phyloP scores from a whole-genome alignment of 768 basidiomycete species.

The Lactifluus hygrophoroides region DNA sequence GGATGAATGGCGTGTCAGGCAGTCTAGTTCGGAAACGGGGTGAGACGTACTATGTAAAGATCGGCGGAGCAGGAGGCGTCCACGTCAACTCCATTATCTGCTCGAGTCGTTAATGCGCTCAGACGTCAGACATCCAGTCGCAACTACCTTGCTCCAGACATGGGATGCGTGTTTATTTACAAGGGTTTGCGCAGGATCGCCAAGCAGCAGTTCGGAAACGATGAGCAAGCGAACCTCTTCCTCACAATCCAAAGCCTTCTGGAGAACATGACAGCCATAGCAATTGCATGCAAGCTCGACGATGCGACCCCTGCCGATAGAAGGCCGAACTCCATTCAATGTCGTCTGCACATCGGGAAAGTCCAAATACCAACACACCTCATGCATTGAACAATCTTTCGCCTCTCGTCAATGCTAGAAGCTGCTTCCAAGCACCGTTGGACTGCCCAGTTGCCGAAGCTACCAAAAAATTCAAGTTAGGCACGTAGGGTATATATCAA shows the following conservation, averaged over 20 bases:
- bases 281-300: constrained; percentile 85
- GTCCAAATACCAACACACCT: constrained; percentile 36
- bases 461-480: constrained; percentile 24
- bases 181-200: constrained; percentile 78
- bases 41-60: constrained; percentile 70
- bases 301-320: constrained; percentile 52
- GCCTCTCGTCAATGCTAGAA: constrained; percentile 60
- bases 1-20: neutral
- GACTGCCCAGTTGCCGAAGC: constrained; percentile 91
- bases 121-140: neutral
- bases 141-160: constrained; percentile 77
- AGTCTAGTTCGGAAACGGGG: neutral
- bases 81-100: constrained; percentile 88
- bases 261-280: constrained; percentile 83
- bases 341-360: neutral
- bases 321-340: neutral
- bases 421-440: constrained; percentile 81
- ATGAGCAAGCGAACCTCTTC: constrained; percentile 78
- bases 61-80: constrained; percentile 81
- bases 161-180: constrained; percentile 89
- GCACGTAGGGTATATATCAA: neutral
- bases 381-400: constrained; percentile 84
- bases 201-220: constrained; percentile 74
- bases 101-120: neutral
- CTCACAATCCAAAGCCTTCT: constrained; percentile 86